These are phyloP conservation scores for Globisporangium yorkense DNA, from an alignment of 352 stramenopile genomes.

Conservation along the genomic window DNA sequence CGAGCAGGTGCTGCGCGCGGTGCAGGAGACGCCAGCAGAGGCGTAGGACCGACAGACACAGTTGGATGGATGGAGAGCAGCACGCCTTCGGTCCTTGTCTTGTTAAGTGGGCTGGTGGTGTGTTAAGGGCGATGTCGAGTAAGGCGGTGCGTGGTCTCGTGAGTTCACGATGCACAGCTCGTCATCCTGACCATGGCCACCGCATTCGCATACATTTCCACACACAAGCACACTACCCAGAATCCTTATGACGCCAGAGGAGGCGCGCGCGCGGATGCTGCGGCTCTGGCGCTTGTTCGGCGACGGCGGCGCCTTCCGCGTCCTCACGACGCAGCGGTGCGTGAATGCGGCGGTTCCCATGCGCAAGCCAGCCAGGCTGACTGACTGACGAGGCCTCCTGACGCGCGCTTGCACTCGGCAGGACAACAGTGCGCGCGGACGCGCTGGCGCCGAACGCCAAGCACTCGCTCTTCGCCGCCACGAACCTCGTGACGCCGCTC, in stretches of 20 bases:
- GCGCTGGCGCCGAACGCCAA: conserved; percentile 40
- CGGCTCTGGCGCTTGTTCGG: conserved; percentile 37
- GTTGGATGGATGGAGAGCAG: too few species aligned
- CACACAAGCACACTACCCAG: neutral
- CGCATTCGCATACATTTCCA: too few species aligned
- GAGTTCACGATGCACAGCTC: too few species aligned
- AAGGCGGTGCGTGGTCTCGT: too few species aligned
- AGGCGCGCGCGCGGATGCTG: conserved; percentile 49
- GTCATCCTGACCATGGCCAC: too few species aligned
- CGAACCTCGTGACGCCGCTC: conserved; percentile 53
- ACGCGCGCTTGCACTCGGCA: conserved; percentile 7
- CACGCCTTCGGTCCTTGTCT: too few species aligned
- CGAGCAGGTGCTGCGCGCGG: conserved; percentile 17
- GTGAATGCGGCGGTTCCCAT: neutral
- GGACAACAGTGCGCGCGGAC: conserved; percentile 40
- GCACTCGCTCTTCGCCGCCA: conserved; percentile 58
- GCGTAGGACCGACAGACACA: neutral
- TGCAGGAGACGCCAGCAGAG: conserved; percentile 2
- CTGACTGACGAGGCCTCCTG: neutral
- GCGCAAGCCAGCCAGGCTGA: neutral
- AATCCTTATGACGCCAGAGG: conserved; percentile 29
- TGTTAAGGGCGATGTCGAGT: neutral
- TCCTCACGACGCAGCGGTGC: conserved; percentile 39
- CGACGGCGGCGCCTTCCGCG: conserved; percentile 12
- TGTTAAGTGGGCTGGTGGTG: neutral